Percentiles rank a stretch among this genome's conserved stretches.
These are phyloP conservation scores for Aegilops speltoides DNA, from an alignment of 176 grass and related monocot genomes.

Conservation along the genomic window DNA sequence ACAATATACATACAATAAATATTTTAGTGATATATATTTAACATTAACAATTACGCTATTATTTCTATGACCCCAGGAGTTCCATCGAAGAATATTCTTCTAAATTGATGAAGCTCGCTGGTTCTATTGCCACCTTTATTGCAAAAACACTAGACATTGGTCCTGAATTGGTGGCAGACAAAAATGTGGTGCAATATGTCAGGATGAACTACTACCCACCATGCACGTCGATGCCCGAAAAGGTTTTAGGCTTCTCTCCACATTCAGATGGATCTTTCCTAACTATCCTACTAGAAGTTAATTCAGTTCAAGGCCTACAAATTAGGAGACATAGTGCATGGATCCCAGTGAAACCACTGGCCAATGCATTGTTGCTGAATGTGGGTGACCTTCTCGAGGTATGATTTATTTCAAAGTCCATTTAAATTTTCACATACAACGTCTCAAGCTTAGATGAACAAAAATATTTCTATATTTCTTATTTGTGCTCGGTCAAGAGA, in stretches of 20 bases:
- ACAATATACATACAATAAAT: neutral
- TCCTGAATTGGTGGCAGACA: conserved; percentile 10
- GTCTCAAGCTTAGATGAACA: neutral
- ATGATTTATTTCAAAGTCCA: neutral
- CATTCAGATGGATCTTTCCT: conserved; percentile 45
- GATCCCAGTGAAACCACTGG: conserved; percentile 18
- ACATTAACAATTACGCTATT: neutral
- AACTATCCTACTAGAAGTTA: conserved; percentile 39
- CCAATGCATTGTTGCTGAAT: conserved; percentile 39
- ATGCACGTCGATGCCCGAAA: conserved; percentile 31
- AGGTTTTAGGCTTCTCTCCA: conserved; percentile 47
- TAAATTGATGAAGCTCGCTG: too few relatives aligned
- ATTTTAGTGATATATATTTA: neutral
- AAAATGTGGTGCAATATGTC: conserved; percentile 27
- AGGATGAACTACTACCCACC: conserved; percentile 68
- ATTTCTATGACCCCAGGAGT: too few relatives aligned
- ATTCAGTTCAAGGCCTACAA: conserved; percentile 43
- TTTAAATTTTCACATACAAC: neutral
- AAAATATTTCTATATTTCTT: neutral
- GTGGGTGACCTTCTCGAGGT: conserved; percentile 46
- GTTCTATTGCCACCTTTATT: too few relatives aligned
- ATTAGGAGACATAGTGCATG: conserved; percentile 34
- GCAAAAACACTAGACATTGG: too few relatives aligned
- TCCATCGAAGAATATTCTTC: too few relatives aligned
- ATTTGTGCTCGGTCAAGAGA: neutral